Evolutionary conservation across 2,329 filamentous ascomycete genomes (phyloP).

Genomic region (Lachnellula occidentalis): DNA sequence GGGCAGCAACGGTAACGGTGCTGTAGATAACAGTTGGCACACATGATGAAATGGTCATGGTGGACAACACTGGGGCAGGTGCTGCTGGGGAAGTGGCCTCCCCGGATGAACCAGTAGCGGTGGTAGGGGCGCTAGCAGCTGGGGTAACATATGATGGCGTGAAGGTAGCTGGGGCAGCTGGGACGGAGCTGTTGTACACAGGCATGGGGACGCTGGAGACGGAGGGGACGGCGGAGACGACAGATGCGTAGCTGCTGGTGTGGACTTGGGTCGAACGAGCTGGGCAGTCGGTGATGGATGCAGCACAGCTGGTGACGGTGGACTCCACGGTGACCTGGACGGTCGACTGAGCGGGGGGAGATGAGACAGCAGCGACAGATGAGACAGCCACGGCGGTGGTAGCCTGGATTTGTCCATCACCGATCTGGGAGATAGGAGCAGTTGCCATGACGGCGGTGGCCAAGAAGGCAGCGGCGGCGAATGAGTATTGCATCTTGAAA

Average conservation of each 20-base stretch:
- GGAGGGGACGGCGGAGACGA: conserved; percentile 7
- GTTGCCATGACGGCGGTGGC: conserved; percentile 19
- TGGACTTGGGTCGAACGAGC: conserved; percentile 21
- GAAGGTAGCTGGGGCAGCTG: conserved; percentile 7
- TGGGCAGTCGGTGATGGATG: conserved; percentile 42
- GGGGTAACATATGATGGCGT: conserved; percentile 4
- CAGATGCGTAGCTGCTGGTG: conserved; percentile 21
- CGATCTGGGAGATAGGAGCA: background rate
- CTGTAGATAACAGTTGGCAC: conserved; percentile 22
- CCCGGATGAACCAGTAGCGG: conserved; percentile 5
- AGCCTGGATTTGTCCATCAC: background rate
- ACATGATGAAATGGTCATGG: conserved; percentile 23
- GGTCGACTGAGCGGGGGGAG: conserved; percentile 21
- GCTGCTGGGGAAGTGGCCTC: conserved; percentile 16
- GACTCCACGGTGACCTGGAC: conserved; percentile 44
- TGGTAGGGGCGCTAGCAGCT: background rate
- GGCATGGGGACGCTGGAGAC: conserved; percentile 3
- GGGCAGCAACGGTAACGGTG: conserved; percentile 23
- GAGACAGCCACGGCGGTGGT: conserved; percentile 25
- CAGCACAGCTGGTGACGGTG: conserved; percentile 46
- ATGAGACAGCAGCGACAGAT: conserved; percentile 23
- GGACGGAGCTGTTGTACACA: conserved; percentile 16
- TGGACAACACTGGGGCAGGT: conserved; percentile 9
- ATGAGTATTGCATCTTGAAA: conserved; percentile 33
- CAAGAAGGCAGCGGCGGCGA: conserved; percentile 30